Base-by-base conservation (phyloP, 148 eudicot genomes). In the Rhododendron ferrugineum region DNA sequence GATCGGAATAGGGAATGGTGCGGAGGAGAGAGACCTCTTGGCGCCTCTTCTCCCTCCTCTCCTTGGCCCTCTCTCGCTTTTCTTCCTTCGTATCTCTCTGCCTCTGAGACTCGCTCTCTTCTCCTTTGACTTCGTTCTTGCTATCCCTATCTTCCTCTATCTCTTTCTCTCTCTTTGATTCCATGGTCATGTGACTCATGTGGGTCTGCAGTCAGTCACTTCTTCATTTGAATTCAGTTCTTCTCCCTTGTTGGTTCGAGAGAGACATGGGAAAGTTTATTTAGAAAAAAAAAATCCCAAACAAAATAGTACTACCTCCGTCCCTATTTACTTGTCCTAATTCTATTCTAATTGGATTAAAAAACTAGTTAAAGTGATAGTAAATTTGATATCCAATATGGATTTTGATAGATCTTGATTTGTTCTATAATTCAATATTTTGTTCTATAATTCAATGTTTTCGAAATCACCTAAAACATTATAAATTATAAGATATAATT, bases 11-110 rank as follows among this genome's bases (percentile, higher is more conserved):
- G 32, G 99, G 96, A 82, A 95, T 94, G 70, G 98, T 94, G 22
- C 97, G 97, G 80, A 95, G 95, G 77, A 93, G 94, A 88, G 99
- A 96, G 86, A 96, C 92, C 87, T 94, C 92, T 52, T 94, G 93
- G 73, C 94, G 96, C 78, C 96, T 90, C 90, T 92, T 91, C 86
- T 96, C 97, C 85, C 93, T 92, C 86, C 91, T 90, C 80, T 91
- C 93, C 83, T 88, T 91, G 1, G 93, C 89, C 23, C 89, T 88
- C 85, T 92, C 94, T 87, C 91, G 92, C 84, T 85, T 90, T 28
- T 89, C 92, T 90, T 85, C 85, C 66, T 86, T 75, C 13, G 40
- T 40, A 30, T 82, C 87, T 79, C 85, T 74, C 47, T 44, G 60
- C 13, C 10, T 83, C 84, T 64, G 84, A 5, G 5, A 10, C 76